phyloP scores from a whole-genome alignment of 1,139 yeast genomes.

The Candida labiduridarum region DNA sequence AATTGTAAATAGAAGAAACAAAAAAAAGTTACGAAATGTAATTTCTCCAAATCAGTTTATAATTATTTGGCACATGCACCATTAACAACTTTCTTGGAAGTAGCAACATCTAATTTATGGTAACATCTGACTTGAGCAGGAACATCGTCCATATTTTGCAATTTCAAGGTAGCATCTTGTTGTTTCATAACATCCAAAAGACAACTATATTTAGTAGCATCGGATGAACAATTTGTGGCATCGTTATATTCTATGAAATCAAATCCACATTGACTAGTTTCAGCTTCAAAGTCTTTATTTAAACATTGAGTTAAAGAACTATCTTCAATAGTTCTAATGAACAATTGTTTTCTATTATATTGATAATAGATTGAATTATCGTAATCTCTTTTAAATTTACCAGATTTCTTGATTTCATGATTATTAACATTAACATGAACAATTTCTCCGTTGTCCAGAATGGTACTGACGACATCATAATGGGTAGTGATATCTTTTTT shows the following conservation, averaged over 20 bases:
- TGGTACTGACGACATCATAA: conserved; percentile 18
- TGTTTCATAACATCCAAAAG: conserved; percentile 18
- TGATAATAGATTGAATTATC: conserved; percentile 16
- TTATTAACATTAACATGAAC: conserved; percentile 17
- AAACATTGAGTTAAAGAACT: conserved; percentile 14
- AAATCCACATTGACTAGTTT: conserved; percentile 18
- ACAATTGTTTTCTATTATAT: conserved; percentile 12
- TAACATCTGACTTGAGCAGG: conserved; percentile 22
- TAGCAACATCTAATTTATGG: conserved; percentile 14
- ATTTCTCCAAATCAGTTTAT: not conserved
- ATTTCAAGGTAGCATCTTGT: conserved; percentile 18
- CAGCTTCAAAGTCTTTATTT: conserved; percentile 15
- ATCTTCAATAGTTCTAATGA: conserved; percentile 17
- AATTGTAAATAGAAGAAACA: conserved; percentile 5
- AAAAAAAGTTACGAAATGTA: not conserved
- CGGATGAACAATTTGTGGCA: conserved; percentile 16
- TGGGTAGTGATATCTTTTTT: conserved; percentile 12
- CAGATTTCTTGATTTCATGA: conserved; percentile 16
- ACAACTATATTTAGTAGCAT: conserved; percentile 18
- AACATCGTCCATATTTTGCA: conserved; percentile 18
- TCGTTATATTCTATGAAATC: conserved; percentile 17
- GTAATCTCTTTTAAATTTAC: conserved; percentile 16
- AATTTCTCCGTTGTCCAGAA: conserved; percentile 18
- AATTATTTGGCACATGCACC: conserved; percentile 19
- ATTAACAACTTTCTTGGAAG: conserved; percentile 11